A percentile compares a stretch with the other conserved stretches of the same genome.
Evolutionary conservation across 2,329 filamentous ascomycete genomes (phyloP).

Genomic region (Trichoderma atrobrunneum): DNA sequence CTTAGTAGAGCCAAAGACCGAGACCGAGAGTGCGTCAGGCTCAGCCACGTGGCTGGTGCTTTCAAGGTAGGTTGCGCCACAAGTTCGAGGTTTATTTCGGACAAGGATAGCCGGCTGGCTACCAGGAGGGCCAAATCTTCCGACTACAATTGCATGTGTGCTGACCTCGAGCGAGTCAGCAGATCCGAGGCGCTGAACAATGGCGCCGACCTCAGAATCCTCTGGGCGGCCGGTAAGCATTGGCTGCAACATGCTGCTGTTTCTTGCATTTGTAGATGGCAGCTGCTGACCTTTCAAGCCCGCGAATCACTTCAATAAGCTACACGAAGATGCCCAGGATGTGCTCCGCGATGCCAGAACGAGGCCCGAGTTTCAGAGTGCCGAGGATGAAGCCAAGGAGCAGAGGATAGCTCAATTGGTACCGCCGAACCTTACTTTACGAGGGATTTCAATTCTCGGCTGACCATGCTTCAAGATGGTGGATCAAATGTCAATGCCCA

Average conservation of each 20-base stretch:
- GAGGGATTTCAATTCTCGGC: not conserved
- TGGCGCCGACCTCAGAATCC: slow-evolving; percentile 35
- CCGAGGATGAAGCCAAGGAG: slow-evolving; percentile 41
- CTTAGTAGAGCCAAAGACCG: not conserved
- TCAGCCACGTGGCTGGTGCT: slow-evolving; percentile 14
- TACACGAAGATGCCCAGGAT: slow-evolving; percentile 38
- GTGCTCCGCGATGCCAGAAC: slow-evolving; percentile 41
- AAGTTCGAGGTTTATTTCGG: slow-evolving; percentile 2
- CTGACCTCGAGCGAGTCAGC: slow-evolving; percentile 3
- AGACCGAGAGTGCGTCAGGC: not conserved
- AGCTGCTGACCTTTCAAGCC: slow-evolving; percentile 30
- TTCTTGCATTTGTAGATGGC: slow-evolving; percentile 14
- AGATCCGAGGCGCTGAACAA: slow-evolving; percentile 27
- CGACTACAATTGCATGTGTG: not conserved
- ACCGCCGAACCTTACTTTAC: slow-evolving; percentile 16
- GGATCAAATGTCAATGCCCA: slow-evolving; percentile 81
- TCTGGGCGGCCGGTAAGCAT: slow-evolving; percentile 32
- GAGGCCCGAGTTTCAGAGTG: slow-evolving; percentile 35
- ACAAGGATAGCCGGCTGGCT: slow-evolving; percentile 8
- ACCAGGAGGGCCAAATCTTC: slow-evolving; percentile 4
- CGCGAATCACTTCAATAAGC: slow-evolving; percentile 39
- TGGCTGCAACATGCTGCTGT: not conserved
- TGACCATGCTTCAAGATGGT: slow-evolving; percentile 38
- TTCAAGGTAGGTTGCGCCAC: not conserved
- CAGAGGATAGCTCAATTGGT: slow-evolving; percentile 40